Evolutionary conservation across 2,329 filamentous ascomycete genomes (phyloP).

Genomic region (Akanthomyces dipterigenus): DNA sequence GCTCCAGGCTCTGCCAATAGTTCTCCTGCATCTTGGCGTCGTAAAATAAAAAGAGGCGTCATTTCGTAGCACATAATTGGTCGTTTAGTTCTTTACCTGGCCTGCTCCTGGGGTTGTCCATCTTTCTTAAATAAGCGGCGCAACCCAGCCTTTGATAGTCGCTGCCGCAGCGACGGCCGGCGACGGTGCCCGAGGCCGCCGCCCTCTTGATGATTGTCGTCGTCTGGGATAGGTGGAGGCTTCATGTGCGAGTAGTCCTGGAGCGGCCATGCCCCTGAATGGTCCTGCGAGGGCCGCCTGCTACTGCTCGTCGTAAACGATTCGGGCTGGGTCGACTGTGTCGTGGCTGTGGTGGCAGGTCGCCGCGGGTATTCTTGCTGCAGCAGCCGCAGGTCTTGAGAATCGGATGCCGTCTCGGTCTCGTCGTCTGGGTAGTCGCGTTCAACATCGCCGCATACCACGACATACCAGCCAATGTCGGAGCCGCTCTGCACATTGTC

Average conservation of each 20-base stretch:
- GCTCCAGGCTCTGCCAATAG: neutral
- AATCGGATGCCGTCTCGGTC: conserved; percentile 14
- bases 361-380: conserved; percentile 3
- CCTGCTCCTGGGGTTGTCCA: neutral
- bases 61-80: neutral
- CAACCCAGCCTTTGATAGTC: conserved; percentile 30
- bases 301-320: neutral
- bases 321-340: neutral
- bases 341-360: conserved; percentile 9
- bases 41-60: neutral
- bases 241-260: conserved; percentile 11
- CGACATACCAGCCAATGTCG: conserved; percentile 55
- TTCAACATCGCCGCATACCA: conserved; percentile 56
- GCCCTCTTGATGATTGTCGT: neutral
- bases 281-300: neutral
- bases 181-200: neutral
- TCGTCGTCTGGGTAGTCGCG: conserved; percentile 40
- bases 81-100: neutral
- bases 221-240: conserved; percentile 13
- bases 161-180: conserved; percentile 19
- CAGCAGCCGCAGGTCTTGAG: conserved; percentile 1
- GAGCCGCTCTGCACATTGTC: conserved; percentile 50
- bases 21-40: neutral
- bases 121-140: conserved; percentile 32
- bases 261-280: neutral